Conservation (phyloP, 306 rosid genomes). For the Benincasa hispida region DNA sequence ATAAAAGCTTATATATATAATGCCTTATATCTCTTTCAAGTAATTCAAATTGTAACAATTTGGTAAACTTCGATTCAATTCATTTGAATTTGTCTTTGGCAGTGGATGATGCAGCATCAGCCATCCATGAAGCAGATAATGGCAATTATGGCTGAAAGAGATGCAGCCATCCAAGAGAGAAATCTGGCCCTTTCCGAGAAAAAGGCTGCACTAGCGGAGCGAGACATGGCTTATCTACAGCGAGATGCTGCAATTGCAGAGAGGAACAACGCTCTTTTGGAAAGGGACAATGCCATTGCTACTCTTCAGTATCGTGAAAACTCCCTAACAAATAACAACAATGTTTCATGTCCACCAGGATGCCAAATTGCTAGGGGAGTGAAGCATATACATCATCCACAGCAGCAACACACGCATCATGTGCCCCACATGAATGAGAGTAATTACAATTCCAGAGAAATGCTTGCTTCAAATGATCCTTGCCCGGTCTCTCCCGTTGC, state of each 20-base stretch:
- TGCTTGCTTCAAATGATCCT: slow-evolving; percentile 40
- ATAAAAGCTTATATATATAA: not conserved
- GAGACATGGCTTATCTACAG: slow-evolving; percentile 84
- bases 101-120: slow-evolving; percentile 98
- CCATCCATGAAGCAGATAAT: slow-evolving; percentile 96
- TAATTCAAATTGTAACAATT: not conserved
- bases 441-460: slow-evolving; percentile 48
- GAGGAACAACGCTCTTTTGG: slow-evolving; percentile 65
- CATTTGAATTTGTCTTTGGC: slow-evolving; percentile 13
- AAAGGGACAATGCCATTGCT: slow-evolving; percentile 83
- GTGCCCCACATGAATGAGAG: slow-evolving; percentile 49
- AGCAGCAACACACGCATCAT: slow-evolving; percentile 49
- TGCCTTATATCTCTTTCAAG: not conserved
- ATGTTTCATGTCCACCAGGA: slow-evolving; percentile 79
- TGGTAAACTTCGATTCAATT: not conserved
- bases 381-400: slow-evolving; percentile 81
- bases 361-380: slow-evolving; percentile 96
- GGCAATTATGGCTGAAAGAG: slow-evolving; percentile 87
- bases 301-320: slow-evolving; percentile 75
- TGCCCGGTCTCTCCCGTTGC: slow-evolving; percentile 40
- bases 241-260: slow-evolving; percentile 85
- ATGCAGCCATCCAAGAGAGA: slow-evolving; percentile 85
- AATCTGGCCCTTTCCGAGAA: slow-evolving; percentile 88
- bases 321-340: slow-evolving; percentile 34
- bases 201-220: slow-evolving; percentile 76